Evolutionary conservation across 1,284 basidiomycete genomes (phyloP).

Genomic region (Leccinum subatratum): DNA sequence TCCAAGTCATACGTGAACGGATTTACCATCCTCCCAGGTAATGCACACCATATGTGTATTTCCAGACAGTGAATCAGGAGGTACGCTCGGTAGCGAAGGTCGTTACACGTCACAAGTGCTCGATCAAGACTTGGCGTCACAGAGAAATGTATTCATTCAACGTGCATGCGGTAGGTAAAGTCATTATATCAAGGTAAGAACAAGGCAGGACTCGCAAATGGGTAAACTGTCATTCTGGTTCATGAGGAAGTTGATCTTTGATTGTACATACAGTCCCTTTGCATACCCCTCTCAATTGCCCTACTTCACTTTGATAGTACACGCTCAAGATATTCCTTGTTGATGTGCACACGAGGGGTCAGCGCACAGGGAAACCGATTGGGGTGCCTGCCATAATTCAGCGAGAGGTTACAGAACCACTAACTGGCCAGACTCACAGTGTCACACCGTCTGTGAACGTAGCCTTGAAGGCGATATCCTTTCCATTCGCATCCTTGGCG

Average conservation of each 20-base stretch:
- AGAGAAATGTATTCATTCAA: background rate
- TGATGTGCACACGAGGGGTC: background rate
- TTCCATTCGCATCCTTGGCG: background rate
- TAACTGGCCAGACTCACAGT: background rate
- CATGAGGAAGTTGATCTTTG: too few species aligned
- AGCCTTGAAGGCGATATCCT: background rate
- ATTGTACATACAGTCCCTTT: too few species aligned
- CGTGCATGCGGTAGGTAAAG: background rate
- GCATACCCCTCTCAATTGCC: too few species aligned
- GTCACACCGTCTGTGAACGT: background rate
- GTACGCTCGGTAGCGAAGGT: background rate
- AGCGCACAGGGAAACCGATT: background rate
- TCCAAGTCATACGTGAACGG: too few species aligned
- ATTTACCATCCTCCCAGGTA: background rate
- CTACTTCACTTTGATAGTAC: background rate
- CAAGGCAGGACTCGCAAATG: background rate
- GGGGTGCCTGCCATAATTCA: background rate
- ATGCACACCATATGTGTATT: too few species aligned
- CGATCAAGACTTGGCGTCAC: background rate
- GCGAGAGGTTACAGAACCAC: background rate
- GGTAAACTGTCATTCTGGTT: too few species aligned
- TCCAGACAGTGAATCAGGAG: too few species aligned
- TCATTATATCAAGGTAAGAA: background rate
- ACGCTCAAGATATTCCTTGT: background rate
- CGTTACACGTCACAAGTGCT: background rate